These are phyloP conservation scores for Auriscalpium orientale DNA, from an alignment of 768 basidiomycete genomes.

Conservation along the genomic window DNA sequence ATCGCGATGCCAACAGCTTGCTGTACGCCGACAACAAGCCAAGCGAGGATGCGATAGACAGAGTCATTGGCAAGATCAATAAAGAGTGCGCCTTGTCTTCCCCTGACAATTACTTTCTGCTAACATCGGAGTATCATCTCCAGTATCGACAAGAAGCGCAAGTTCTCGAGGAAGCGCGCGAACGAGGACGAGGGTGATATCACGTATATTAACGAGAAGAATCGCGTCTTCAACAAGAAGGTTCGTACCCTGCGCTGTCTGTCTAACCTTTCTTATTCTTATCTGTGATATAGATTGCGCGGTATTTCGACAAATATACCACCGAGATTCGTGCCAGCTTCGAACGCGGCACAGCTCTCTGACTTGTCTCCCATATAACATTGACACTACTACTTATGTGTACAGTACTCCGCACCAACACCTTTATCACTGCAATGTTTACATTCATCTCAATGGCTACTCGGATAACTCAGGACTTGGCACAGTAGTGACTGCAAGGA, in stretches of 20 bases:
- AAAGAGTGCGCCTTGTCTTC: conserved; percentile 55
- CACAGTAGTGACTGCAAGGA: too few species aligned
- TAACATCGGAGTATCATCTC: conserved; percentile 3
- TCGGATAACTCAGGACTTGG: too few species aligned
- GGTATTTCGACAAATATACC: conserved; percentile 97
- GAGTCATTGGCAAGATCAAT: conserved; percentile 87
- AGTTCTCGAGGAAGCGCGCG: conserved; percentile 80
- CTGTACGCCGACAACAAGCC: conserved; percentile 96
- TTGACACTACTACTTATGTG: not conserved
- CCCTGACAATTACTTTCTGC: conserved; percentile 11
- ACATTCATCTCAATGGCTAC: too few species aligned
- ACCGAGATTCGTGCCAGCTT: conserved; percentile 94
- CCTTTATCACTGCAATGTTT: too few species aligned
- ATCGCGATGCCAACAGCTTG: conserved; percentile 88
- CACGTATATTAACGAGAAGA: conserved; percentile 98
- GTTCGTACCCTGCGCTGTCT: conserved; percentile 26
- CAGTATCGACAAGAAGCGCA: conserved; percentile 85
- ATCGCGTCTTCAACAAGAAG: conserved; percentile 98
- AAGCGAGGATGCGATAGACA: conserved; percentile 89
- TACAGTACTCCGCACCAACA: not conserved
- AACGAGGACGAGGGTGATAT: conserved; percentile 95
- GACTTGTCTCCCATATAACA: conserved; percentile 10
- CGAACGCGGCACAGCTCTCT: conserved; percentile 93
- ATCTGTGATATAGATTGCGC: conserved; percentile 57
- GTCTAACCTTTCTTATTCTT: not conserved